Evolutionary conservation across 495 filamentous ascomycete species (phyloP).

Genomic region (Podospora anserina): DNA sequence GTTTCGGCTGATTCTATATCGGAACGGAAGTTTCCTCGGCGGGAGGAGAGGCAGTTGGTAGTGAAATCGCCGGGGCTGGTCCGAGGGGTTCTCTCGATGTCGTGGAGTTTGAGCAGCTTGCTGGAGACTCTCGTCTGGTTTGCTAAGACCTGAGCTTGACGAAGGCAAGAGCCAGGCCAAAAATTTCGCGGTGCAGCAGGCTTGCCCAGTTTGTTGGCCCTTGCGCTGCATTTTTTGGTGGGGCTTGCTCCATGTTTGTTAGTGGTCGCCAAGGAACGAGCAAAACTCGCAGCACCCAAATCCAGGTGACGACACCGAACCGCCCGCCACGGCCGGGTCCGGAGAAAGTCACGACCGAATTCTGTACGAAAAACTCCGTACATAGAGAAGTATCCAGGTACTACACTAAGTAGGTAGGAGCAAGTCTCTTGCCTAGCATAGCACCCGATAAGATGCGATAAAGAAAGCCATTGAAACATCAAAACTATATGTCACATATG

Average conservation of each 20-base stretch:
- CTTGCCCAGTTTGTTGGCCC: constrained; percentile 21
- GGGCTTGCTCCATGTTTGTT: background rate
- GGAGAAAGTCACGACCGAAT: constrained; percentile 21
- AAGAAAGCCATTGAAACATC: background rate
- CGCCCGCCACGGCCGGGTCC: constrained; percentile 6
- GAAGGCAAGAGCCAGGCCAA: constrained; percentile 26
- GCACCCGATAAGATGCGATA: background rate
- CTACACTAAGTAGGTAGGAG: too few relatives aligned
- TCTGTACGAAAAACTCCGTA: background rate
- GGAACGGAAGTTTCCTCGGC: background rate
- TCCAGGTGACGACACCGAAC: constrained; percentile 3
- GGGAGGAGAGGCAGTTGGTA: constrained; percentile 16
- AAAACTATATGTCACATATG: background rate
- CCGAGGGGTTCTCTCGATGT: constrained; percentile 9
- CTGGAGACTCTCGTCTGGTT: constrained; percentile 10
- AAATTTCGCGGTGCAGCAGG: constrained; percentile 31
- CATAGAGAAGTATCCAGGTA: too few relatives aligned
- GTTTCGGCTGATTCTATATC: background rate
- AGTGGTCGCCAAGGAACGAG: background rate
- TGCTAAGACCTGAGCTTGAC: constrained; percentile 11
- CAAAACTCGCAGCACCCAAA: too few relatives aligned
- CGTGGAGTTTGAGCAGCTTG: constrained; percentile 14
- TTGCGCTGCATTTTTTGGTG: constrained; percentile 7
- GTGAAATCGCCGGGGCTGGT: background rate
- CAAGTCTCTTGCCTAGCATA: too few relatives aligned